Conservation (phyloP, 108 stramenopile genomes). For the Cyclotella baltica region DNA sequence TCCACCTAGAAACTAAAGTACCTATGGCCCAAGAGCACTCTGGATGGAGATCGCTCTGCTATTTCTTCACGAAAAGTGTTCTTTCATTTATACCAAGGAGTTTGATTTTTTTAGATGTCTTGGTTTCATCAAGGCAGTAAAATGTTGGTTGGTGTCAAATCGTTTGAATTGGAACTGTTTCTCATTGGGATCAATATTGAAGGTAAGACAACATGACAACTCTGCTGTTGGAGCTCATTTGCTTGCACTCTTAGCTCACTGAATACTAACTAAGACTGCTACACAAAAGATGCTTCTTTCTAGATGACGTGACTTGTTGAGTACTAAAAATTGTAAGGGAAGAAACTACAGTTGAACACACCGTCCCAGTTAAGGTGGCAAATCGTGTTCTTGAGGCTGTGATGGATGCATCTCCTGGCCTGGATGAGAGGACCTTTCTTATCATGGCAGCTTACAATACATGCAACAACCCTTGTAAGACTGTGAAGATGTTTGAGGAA, state of each 20-base stretch:
- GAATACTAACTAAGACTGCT: slow-evolving; percentile 20
- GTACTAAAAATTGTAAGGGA: slow-evolving; percentile 62
- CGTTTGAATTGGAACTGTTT: slow-evolving; percentile 69
- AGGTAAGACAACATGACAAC: slow-evolving; percentile 64
- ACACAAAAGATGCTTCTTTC: slow-evolving; percentile 58
- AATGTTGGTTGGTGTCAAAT: slow-evolving; percentile 21
- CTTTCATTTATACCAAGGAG: slow-evolving; percentile 39
- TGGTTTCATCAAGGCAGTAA: slow-evolving; percentile 9
- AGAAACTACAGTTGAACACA: slow-evolving; percentile 60
- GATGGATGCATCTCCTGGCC: too few relatives aligned
- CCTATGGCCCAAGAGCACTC: slow-evolving; percentile 82
- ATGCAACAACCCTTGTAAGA: slow-evolving; percentile 62
- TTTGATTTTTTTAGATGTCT: slow-evolving; percentile 69
- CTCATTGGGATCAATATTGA: slow-evolving; percentile 77
- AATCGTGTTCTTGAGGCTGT: too few relatives aligned
- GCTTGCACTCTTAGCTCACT: slow-evolving; percentile 31
- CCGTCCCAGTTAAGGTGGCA: slow-evolving; percentile 70
- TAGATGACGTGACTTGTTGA: slow-evolving; percentile 73
- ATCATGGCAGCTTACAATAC: too few relatives aligned
- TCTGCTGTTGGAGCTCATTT: slow-evolving; percentile 62
- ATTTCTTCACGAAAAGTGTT: slow-evolving; percentile 68
- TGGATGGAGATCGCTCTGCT: slow-evolving; percentile 82
- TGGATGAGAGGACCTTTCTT: too few relatives aligned
- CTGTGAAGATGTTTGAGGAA: slow-evolving; percentile 80
- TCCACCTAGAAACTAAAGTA: too few relatives aligned